These are phyloP conservation scores for Metschnikowia santaceciliae DNA, from an alignment of 805 yeast species.

Conservation along the genomic window DNA sequence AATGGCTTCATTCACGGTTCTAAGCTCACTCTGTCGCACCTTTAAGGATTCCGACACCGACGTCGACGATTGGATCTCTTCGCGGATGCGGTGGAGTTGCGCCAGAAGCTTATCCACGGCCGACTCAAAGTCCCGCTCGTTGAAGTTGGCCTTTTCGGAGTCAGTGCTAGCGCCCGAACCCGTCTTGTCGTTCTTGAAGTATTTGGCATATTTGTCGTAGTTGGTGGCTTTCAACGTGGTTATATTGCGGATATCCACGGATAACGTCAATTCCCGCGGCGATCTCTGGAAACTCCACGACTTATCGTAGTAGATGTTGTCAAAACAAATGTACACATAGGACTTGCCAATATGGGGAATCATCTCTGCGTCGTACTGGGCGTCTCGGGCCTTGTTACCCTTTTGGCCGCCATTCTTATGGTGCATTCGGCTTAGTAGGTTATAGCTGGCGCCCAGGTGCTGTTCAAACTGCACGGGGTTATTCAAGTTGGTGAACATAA, in stretches of 20 bases:
- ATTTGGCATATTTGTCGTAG: conserved; percentile 33
- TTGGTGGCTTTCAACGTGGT: conserved; percentile 32
- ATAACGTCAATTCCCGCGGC: conserved; percentile 29
- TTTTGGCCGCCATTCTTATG: not conserved
- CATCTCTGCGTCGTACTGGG: conserved; percentile 15
- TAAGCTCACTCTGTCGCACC: conserved; percentile 30
- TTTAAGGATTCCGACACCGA: conserved; percentile 24
- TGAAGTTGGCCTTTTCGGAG: not conserved
- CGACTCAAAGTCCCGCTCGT: conserved; percentile 30
- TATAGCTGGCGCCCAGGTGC: conserved; percentile 1
- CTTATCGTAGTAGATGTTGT: conserved; percentile 38
- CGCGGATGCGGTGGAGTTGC: conserved; percentile 30
- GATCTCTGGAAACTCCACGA: conserved; percentile 40
- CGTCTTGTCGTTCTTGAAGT: conserved; percentile 22
- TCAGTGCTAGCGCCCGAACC: not conserved
- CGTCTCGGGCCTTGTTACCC: conserved; percentile 10
- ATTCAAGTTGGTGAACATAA: conserved; percentile 38
- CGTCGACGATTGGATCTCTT: conserved; percentile 28
- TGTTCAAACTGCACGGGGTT: conserved; percentile 22
- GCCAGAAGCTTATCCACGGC: conserved; percentile 27
- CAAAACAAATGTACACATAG: conserved; percentile 38
- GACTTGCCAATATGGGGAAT: conserved; percentile 24
- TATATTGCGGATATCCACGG: conserved; percentile 34
- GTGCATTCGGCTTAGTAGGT: conserved; percentile 1
- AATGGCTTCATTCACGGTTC: conserved; percentile 39